Evolutionary conservation across 2,329 filamentous ascomycete species (phyloP).

Genomic region (Sphaerulina populicola): DNA sequence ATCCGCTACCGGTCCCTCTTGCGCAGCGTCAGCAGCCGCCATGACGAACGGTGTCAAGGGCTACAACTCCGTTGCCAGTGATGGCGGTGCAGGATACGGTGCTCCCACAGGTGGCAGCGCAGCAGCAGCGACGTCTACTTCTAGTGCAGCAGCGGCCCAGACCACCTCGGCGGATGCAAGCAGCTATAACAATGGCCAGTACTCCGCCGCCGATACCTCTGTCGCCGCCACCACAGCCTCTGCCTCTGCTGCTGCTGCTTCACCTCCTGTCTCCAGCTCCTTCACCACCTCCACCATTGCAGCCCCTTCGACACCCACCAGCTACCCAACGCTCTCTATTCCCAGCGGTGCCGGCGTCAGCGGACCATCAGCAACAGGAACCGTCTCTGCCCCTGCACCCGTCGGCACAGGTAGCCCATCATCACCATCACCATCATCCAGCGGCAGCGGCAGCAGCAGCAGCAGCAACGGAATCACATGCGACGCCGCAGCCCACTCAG

Average conservation of each 20-base stretch:
- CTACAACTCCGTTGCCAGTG: slow-evolving; percentile 3
- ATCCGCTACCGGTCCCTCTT: slow-evolving; percentile 17
- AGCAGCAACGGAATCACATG: slow-evolving; percentile 3
- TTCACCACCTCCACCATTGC: neutral
- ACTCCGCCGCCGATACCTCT: neutral
- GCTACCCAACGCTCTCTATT: slow-evolving; percentile 4
- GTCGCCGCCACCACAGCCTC: slow-evolving; percentile 3
- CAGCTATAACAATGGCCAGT: slow-evolving; percentile 4
- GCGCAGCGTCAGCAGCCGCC: slow-evolving; percentile 16
- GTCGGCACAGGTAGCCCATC: slow-evolving; percentile 8
- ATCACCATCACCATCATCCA: neutral
- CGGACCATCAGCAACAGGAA: slow-evolving; percentile 1
- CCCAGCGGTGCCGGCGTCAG: slow-evolving; percentile 11
- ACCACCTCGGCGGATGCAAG: slow-evolving; percentile 10
- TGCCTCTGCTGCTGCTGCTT: slow-evolving; percentile 3
- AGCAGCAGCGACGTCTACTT: neutral
- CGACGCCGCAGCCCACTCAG: slow-evolving; percentile 11
- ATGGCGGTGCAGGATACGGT: slow-evolving; percentile 1
- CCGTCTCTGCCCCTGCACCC: slow-evolving; percentile 10
- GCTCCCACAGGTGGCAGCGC: slow-evolving; percentile 3
- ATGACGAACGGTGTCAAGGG: slow-evolving; percentile 8
- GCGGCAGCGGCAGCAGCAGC: neutral
- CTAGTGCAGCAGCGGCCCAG: slow-evolving; percentile 8
- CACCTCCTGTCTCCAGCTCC: neutral
- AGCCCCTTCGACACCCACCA: neutral